Evolutionary conservation across 768 basidiomycete species (phyloP), one percentile per base, ranked within the genome.

Genomic region (Psilocybe cyanescens): DNA sequence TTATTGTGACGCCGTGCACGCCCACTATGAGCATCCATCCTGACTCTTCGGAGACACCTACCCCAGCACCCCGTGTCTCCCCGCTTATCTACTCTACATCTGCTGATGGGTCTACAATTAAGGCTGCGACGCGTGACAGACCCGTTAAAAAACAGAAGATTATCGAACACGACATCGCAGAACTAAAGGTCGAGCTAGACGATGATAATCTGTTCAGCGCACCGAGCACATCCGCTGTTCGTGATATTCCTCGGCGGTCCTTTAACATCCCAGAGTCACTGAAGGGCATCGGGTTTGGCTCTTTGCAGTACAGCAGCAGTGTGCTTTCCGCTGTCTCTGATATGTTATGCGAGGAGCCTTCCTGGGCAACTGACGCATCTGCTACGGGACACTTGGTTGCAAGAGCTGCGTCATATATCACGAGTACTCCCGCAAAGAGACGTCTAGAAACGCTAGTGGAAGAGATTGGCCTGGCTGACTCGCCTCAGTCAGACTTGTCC

Each of bases 1-100:
- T 71, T n/a, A 65, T 70, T 19, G 60, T 71, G 51, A 69, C 70
- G 0, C 70, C 70, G 48, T 68, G 64, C 17, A 68, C 67, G 7
- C 68, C 70, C 3, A 61, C 61, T 3, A 57, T 56, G 2, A 47
- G 39, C 30, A 48, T 8, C n/a, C 24, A 30, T 19, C 63, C 64
- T 24, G 62, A 62, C 1, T 39, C 62, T 14, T 14, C 56, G 50
- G 24, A 41, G 28, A 45, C 55, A 17, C 35, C n/a, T 35, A n/a
- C 37, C 5, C 24, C 37, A 2, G 24, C 55, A 29, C 16, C 41
- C 55, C 48, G 48, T 50, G 41, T 44, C 11, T 1, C 41, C 4
- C 41, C 41, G 1, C 48, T 50, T 17, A 29, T 28, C 9, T 28
- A 50, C 16, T 24, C 48, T 6, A 50, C 30, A 17, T n/a, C 31